Conservation (phyloP, 176 grass and related monocot genomes). For the Oryza meridionalis region DNA sequence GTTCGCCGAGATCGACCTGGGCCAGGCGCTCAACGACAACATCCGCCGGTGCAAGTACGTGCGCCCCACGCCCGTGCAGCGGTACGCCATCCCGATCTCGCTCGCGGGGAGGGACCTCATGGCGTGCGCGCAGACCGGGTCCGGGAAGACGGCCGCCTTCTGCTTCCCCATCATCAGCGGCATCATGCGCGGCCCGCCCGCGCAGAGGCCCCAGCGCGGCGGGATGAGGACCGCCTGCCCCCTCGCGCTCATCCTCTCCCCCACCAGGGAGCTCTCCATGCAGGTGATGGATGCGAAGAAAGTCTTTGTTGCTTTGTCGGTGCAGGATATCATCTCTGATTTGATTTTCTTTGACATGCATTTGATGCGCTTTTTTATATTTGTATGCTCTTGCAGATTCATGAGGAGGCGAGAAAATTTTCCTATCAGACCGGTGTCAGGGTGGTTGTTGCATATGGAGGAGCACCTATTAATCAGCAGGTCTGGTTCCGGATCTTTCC, state of each 20-base stretch:
- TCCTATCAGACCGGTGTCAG: constrained; percentile 93
- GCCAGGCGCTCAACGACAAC: constrained; percentile 77
- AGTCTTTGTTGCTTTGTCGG: neutral
- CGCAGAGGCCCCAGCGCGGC: constrained; percentile 22
- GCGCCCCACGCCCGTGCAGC: constrained; percentile 90
- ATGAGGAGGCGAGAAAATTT: constrained; percentile 94
- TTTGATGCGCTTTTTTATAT: neutral
- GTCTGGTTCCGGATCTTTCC: constrained; percentile 33
- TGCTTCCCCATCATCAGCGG: constrained; percentile 95
- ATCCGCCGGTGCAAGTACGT: constrained; percentile 91
- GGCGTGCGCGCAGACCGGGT: constrained; percentile 93
- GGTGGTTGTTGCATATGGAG: constrained; percentile 92
- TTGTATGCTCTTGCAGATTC: constrained; percentile 61
- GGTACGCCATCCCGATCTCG: constrained; percentile 86
- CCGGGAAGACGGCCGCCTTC: constrained; percentile 91
- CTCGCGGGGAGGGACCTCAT: constrained; percentile 78
- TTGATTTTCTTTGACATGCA: neutral
- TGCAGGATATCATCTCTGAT: neutral
- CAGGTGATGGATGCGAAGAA: constrained; percentile 45
- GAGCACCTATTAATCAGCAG: constrained; percentile 95
- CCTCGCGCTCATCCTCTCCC: constrained; percentile 84
- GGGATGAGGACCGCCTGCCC: constrained; percentile 65
- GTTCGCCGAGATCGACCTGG: constrained; percentile 90
- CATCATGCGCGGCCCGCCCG: constrained; percentile 66
- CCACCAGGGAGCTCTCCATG: constrained; percentile 92